Evolutionary conservation across 495 filamentous ascomycete species (phyloP).

Genomic region (Aspergillus kassunensis): DNA sequence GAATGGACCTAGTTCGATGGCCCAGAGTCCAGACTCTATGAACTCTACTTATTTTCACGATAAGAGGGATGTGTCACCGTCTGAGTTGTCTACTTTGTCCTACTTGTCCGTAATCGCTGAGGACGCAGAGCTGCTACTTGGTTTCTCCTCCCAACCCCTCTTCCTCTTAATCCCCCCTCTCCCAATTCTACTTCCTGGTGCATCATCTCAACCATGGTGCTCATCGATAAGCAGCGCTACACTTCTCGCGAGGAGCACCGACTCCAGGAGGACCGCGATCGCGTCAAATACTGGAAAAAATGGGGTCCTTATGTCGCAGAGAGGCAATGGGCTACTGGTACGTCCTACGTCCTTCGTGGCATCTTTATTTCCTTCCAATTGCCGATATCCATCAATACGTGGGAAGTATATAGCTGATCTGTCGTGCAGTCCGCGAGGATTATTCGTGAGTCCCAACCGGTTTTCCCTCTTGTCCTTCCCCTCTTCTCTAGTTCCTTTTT

Average conservation of each 20-base stretch:
- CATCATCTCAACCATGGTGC: conserved; percentile 59
- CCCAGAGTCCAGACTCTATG: conserved; percentile 10
- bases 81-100: conserved; percentile 4
- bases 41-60: not conserved
- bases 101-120: not conserved
- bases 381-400: not conserved
- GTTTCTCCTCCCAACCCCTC: not conserved
- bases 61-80: conserved; percentile 4
- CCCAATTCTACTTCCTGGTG: not conserved
- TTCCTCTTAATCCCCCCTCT: conserved; percentile 6
- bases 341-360: conserved; percentile 37
- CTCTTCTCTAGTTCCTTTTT: not conserved
- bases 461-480: not conserved
- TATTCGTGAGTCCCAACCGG: conserved; percentile 62
- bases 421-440: conserved; percentile 77
- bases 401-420: no score
- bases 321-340: conserved; percentile 87
- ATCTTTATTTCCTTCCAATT: conserved; percentile 3
- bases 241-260: conserved; percentile 84
- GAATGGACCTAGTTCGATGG: conserved; percentile 1
- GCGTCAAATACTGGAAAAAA: conserved; percentile 87
- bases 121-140: not conserved
- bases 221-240: conserved; percentile 80
- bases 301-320: conserved; percentile 68
- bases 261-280: conserved; percentile 76